A percentile compares a stretch with the other conserved stretches of the same genome.
phyloP scores from a whole-genome alignment of 768 basidiomycete genomes.

The Tremella yokohamensis region DNA sequence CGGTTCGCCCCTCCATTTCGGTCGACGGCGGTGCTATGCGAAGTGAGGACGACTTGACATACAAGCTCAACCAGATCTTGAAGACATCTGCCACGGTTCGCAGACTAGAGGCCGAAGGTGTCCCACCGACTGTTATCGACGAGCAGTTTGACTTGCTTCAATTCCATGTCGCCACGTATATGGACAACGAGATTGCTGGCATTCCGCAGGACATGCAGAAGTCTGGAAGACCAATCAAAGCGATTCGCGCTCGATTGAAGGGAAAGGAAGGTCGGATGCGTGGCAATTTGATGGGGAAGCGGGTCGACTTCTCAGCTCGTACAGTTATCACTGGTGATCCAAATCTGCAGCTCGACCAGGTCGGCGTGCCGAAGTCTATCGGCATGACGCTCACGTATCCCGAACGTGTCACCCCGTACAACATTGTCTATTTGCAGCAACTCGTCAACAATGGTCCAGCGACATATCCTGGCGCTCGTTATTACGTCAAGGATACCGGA shows the following conservation, averaged over 20 bases:
- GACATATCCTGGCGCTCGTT: constrained; percentile 91
- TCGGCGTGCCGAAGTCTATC: constrained; percentile 90
- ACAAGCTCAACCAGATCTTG: constrained; percentile 94
- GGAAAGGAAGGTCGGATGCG: constrained; percentile 97
- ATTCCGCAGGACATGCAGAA: constrained; percentile 97
- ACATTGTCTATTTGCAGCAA: constrained; percentile 88
- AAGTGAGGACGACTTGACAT: constrained; percentile 96
- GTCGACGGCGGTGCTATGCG: constrained; percentile 95
- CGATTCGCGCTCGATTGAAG: constrained; percentile 95
- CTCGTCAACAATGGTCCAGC: constrained; percentile 92
- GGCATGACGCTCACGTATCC: constrained; percentile 98
- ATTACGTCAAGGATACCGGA: constrained; percentile 93
- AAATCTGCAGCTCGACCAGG: constrained; percentile 90
- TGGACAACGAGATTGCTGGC: constrained; percentile 99
- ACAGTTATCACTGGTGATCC: constrained; percentile 99
- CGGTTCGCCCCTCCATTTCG: constrained; percentile 95
- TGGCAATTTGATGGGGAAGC: constrained; percentile 98
- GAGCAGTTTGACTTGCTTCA: constrained; percentile 96
- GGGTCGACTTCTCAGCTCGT: constrained; percentile 97
- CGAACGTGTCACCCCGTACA: constrained; percentile 96
- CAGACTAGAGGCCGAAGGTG: constrained; percentile 91
- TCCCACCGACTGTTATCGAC: constrained; percentile 88
- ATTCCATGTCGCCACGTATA: constrained; percentile 98
- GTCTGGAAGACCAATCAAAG: constrained; percentile 94
- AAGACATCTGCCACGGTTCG: constrained; percentile 90